A percentile compares a stretch with the other conserved stretches of the same genome.
Evolutionary conservation across 768 basidiomycete genomes (phyloP).

Genomic region (Daedaleopsis sinensis): DNA sequence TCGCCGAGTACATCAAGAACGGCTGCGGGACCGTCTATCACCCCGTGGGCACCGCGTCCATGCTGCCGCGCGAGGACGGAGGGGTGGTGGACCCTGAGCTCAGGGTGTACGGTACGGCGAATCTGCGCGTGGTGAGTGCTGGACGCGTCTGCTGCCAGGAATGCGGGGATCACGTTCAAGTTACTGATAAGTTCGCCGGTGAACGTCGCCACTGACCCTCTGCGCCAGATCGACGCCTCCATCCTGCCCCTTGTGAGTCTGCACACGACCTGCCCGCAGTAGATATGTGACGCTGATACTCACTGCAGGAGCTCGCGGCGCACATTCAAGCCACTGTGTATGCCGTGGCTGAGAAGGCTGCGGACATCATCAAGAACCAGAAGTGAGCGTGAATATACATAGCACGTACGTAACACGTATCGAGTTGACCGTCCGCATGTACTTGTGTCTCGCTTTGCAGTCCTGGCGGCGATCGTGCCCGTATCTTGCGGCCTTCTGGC

Average conservation of each 20-base stretch:
- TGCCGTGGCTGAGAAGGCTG: slow-evolving; percentile 5
- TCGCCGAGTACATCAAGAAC: slow-evolving; percentile 5
- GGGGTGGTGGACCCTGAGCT: slow-evolving; percentile 7
- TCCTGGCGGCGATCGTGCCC: too few relatives aligned
- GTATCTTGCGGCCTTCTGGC: too few relatives aligned
- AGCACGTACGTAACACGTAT: too few relatives aligned
- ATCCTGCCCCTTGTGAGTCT: slow-evolving; percentile 2
- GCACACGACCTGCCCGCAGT: background rate
- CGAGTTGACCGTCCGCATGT: too few relatives aligned
- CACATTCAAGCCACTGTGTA: slow-evolving; percentile 6
- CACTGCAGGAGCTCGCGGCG: background rate
- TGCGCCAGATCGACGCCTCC: slow-evolving; percentile 1
- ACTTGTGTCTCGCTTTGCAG: too few relatives aligned
- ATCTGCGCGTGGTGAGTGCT: slow-evolving; percentile 3
- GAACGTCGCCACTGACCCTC: background rate
- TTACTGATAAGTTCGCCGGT: too few relatives aligned
- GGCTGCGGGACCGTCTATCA: background rate
- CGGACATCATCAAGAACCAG: background rate
- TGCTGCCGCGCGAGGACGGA: slow-evolving; percentile 4
- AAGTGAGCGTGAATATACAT: background rate
- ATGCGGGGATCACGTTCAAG: background rate
- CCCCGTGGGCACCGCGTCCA: slow-evolving; percentile 1
- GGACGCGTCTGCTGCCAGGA: background rate
- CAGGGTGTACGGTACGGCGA: slow-evolving; percentile 4
- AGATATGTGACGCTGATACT: background rate